These are phyloP conservation scores for Fraxinus anomala DNA, from an alignment of 257 asterid genomes.

Conservation along the genomic window DNA sequence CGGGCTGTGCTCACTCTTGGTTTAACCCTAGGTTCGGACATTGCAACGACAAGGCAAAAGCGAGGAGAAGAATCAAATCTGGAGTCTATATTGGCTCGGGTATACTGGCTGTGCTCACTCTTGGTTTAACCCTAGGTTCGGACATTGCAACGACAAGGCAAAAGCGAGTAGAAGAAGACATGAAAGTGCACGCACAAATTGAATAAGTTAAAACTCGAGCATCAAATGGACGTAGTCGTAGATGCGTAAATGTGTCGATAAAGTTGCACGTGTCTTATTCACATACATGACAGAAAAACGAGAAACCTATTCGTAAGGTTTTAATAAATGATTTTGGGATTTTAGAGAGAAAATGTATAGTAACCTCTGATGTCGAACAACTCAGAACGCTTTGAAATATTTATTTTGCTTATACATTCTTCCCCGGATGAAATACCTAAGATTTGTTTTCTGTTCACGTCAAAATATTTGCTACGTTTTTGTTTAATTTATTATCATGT, in stretches of 20 bases:
- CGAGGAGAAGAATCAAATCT: slow-evolving; percentile 54
- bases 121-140: slow-evolving; percentile 50
- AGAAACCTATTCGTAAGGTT: not conserved
- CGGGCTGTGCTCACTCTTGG: slow-evolving; percentile 48
- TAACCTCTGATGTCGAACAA: too few species aligned
- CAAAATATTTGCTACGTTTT: not conserved
- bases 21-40: slow-evolving; percentile 46
- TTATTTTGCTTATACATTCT: too few species aligned
- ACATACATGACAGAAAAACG: not conserved
- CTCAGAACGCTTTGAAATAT: too few species aligned
- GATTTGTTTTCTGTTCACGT: too few species aligned
- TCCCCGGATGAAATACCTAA: too few species aligned
- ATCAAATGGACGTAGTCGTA: not conserved
- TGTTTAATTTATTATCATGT: too few species aligned
- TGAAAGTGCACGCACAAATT: slow-evolving; percentile 43
- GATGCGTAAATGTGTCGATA: not conserved
- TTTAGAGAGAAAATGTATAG: too few species aligned
- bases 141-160: slow-evolving; percentile 27
- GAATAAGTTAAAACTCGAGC: slow-evolving; percentile 8
- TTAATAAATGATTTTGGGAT: too few species aligned
- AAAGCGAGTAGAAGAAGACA: slow-evolving; percentile 43
- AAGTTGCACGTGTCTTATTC: not conserved
- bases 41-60: slow-evolving; percentile 26
- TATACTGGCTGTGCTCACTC: slow-evolving; percentile 44
- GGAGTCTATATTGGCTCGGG: slow-evolving; percentile 69